Evolutionary conservation across 2,329 filamentous ascomycete genomes (phyloP), one percentile per base, ranked within the genome.

Genomic region (Penicillium freii): DNA sequence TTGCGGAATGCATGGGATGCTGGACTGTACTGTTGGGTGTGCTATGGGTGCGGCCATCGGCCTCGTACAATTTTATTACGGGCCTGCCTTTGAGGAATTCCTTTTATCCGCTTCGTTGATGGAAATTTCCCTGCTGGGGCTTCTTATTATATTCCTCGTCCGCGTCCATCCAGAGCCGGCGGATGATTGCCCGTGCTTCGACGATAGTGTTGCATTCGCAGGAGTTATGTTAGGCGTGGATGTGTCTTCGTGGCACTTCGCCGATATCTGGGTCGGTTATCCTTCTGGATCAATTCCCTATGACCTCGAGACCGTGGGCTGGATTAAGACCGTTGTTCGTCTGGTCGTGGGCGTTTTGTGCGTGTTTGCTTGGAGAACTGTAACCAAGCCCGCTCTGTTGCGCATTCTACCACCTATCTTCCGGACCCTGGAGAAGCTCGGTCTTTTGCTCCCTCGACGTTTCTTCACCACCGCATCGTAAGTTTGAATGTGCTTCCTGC

Each of bases 1-100:
- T 78, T 99, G 94, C 71, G 94, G 94, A 60, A 99, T 99, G 94
- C 94, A 99, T 76, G 94, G 94, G 11, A 96, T 97, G 76, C 81
- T 94, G 43, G 94, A 99, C 74, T 92, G 97, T 25, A 77, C 94
- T 15, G 75, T 94, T 56, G 94, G 94, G 7, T 91, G 88, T 54
- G 67, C 86, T 15, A 81, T 97, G 55, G 94, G 94, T 33, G 88
- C 87, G 11, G 75, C 83, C 6, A 81, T 89, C 36, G 83, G 83
- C 2, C 73, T 80, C 21, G 67, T 82, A 21, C 83, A 87, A 65
- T 82, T 83, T 58, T 62, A 75, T 7, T 84, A 77, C 55, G 84
- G 84, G 21, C 74, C 81, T 25, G 72, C 77, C 3, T 82, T 95
- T 57, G 90, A 96, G 63, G 76, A 81, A 19, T 93, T 86, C 77